These are phyloP conservation scores for Colletotrichum navitas DNA, from an alignment of 2,329 filamentous ascomycete genomes.

Conservation along the genomic window DNA sequence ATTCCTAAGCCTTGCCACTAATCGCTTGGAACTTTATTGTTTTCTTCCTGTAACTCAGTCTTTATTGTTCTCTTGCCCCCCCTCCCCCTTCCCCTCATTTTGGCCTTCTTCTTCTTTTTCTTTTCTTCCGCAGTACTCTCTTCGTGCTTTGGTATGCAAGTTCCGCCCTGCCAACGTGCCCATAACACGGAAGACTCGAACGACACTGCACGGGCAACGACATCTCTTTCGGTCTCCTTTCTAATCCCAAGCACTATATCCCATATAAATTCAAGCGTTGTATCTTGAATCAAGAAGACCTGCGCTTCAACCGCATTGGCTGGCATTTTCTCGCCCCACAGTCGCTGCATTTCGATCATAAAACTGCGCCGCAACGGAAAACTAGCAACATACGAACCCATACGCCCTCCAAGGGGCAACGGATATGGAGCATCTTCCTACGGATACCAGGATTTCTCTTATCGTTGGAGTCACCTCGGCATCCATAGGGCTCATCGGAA, in stretches of 20 bases:
- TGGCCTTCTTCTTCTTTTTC: background rate
- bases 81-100: too few species aligned
- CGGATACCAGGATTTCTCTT: background rate
- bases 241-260: background rate
- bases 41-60: background rate
- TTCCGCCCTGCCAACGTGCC: too few species aligned
- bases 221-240: background rate
- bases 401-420: background rate
- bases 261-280: background rate
- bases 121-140: background rate
- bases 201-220: background rate
- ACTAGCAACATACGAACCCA: background rate
- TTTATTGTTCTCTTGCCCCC: background rate
- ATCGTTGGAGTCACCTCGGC: background rate
- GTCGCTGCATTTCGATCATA: background rate
- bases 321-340: too few species aligned
- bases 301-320: background rate
- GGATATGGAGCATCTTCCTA: background rate
- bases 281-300: background rate
- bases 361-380: background rate
- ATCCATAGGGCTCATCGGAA: background rate
- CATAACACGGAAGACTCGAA: background rate
- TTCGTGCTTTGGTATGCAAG: background rate
- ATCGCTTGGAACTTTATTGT: background rate
- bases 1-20: background rate